Percentiles rank a stretch among this genome's conserved stretches.
These are phyloP conservation scores for Fusarium sp. DNA, from an alignment of 2,329 filamentous ascomycete genomes.

Conservation along the genomic window DNA sequence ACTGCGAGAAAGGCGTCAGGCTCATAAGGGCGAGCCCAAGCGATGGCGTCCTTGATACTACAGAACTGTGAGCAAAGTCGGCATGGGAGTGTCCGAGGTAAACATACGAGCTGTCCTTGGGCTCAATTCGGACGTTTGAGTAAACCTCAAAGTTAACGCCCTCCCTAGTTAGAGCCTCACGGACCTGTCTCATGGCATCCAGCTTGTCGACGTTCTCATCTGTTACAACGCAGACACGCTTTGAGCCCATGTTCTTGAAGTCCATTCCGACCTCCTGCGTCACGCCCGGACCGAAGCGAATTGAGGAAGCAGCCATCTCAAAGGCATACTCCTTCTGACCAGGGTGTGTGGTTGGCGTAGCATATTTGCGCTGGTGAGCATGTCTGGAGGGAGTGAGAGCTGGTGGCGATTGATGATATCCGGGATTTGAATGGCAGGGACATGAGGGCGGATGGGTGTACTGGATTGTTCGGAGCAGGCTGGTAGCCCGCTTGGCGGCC, in stretches of 20 bases:
- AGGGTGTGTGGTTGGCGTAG: slow-evolving; percentile 77
- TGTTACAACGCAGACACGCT: slow-evolving; percentile 92
- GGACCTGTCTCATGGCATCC: slow-evolving; percentile 90
- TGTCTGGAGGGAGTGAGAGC: slow-evolving; percentile 67
- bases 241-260: slow-evolving; percentile 89
- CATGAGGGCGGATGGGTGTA: slow-evolving; percentile 90
- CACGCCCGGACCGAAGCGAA: slow-evolving; percentile 92
- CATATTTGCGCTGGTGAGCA: slow-evolving; percentile 67
- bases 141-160: slow-evolving; percentile 87
- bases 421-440: slow-evolving; percentile 93
- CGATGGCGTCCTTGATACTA: slow-evolving; percentile 91
- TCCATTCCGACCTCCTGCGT: slow-evolving; percentile 99
- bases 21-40: slow-evolving; percentile 83
- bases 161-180: slow-evolving; percentile 83
- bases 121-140: slow-evolving; percentile 86
- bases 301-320: slow-evolving; percentile 96
- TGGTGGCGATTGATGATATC: slow-evolving; percentile 78
- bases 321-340: slow-evolving; percentile 96
- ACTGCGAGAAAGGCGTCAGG: slow-evolving; percentile 95
- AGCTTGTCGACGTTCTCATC: slow-evolving; percentile 86
- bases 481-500: slow-evolving; percentile 77
- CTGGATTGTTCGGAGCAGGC: slow-evolving; percentile 89
- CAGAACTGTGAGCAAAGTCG: slow-evolving; percentile 20
- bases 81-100: neutral
- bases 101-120: slow-evolving; percentile 90